These are phyloP conservation scores for Wickerhamomyces sp. DNA, from an alignment of 1,139 yeast genomes.

Conservation along the genomic window DNA sequence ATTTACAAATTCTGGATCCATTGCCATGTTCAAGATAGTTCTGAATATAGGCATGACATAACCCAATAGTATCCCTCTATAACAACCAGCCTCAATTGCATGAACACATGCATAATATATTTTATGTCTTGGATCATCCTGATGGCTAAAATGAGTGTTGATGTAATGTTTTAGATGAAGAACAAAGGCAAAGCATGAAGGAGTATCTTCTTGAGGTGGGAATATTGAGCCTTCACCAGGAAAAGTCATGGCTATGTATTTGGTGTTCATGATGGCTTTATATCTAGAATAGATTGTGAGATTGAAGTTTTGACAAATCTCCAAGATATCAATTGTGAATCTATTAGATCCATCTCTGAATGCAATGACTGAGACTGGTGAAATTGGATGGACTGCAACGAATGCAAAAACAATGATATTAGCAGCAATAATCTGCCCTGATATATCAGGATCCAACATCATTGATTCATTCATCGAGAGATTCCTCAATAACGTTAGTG, in stretches of 20 bases:
- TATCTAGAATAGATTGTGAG: constrained; percentile 1
- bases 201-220: neutral
- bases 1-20: constrained; percentile 3
- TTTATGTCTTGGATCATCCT: constrained; percentile 1
- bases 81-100: constrained; percentile 14
- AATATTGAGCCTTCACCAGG: constrained; percentile 1
- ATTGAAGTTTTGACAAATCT: constrained; percentile 7
- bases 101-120: constrained; percentile 8
- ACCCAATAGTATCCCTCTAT: constrained; percentile 11
- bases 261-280: constrained; percentile 7
- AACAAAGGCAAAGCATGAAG: constrained; percentile 3
- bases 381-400: constrained; percentile 17
- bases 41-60: constrained; percentile 18
- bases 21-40: constrained; percentile 8
- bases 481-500: constrained; percentile 2
- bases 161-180: constrained; percentile 6
- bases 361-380: constrained; percentile 7
- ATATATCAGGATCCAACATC: constrained; percentile 6
- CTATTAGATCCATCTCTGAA: constrained; percentile 8
- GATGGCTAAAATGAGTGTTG: neutral
- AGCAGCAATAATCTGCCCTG: constrained; percentile 10
- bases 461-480: neutral
- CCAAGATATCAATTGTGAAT: constrained; percentile 8
- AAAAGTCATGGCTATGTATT: constrained; percentile 9
- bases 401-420: constrained; percentile 17